Base-by-base conservation (phyloP, 208 protist genomes). In the Trypanosoma grayi region DNA sequence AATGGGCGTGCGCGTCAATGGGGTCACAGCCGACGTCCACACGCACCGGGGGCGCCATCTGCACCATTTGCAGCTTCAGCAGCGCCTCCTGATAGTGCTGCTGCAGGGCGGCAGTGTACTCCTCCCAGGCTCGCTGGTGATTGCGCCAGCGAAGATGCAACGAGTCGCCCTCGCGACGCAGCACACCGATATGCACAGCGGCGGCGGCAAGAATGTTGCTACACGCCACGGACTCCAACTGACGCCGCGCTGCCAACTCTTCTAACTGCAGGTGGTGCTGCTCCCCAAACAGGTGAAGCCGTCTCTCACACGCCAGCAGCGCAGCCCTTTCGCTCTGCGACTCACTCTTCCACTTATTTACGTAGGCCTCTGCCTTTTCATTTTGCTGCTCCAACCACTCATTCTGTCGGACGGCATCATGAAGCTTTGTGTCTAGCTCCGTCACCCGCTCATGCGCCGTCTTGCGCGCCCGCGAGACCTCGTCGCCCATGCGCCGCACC, bases 71-170 rank as follows among this genome's bases (percentile, higher is more conserved):
- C 25, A 45, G 58, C 30, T 63, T 22, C 8, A 57, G n/a, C 22
- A 70, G 11, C 0, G 50, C 36, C 22, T 50, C 62, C n/a, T 33
- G 16, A 28, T 60, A 63, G 30, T 70, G 50, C 16, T 62, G 40
- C 39, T 69, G 66, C 22, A 84, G 69, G 10, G 58, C 54, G 40
- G 16, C 25, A 20, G 54, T 41, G 46, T 85, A 76, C 16, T 61
- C 47, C 40, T 72, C 54, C 33, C 78, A 80, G 39, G 79, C 75
- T 14, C 45, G 55, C 34, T 83, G 70, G 27, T 66, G 66, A 22
- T 77, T 77, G 18, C 66, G 46, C 57, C 74, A 73, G 24, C 55
- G 44, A n/a, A 46, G 13, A 8, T 36, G 4, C 9, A 65, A 27
- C 11, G 34, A 67, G 27, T 60, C 27, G 33, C 30, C 30, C 20